Evolutionary conservation across 148 eudicot species (phyloP).

Genomic region (Oxyria digyna): DNA sequence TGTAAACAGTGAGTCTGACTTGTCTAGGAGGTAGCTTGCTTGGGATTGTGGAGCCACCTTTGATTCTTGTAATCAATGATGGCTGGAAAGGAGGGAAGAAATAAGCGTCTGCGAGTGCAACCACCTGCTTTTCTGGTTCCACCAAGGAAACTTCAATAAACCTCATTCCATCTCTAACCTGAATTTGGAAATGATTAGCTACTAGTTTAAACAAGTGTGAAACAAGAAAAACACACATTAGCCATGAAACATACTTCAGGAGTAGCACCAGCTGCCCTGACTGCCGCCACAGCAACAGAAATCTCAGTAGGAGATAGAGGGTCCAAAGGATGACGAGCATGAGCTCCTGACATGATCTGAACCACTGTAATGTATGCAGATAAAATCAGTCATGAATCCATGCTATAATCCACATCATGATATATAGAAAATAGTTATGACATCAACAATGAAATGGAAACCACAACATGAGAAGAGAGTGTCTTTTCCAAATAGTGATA

Average conservation of each 20-base stretch:
- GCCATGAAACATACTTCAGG: slow-evolving; percentile 36
- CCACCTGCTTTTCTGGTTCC: slow-evolving; percentile 51
- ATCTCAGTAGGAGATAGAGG: slow-evolving; percentile 60
- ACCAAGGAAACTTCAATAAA: slow-evolving; percentile 47
- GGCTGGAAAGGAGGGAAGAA: slow-evolving; percentile 64
- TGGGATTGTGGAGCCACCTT: slow-evolving; percentile 44
- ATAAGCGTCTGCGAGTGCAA: slow-evolving; percentile 62
- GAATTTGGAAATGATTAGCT: slow-evolving; percentile 7
- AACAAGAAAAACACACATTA: not conserved
- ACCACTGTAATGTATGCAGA: slow-evolving; percentile 16
- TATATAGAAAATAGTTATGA: not conserved
- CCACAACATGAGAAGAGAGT: not conserved
- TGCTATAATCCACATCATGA: not conserved
- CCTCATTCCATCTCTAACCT: slow-evolving; percentile 59
- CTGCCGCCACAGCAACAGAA: slow-evolving; percentile 58
- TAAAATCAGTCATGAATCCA: not conserved
- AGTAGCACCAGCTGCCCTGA: slow-evolving; percentile 70
- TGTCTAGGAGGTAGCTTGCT: slow-evolving; percentile 51
- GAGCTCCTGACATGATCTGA: slow-evolving; percentile 41
- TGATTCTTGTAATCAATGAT: slow-evolving; percentile 41
- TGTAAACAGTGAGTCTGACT: slow-evolving; percentile 53
- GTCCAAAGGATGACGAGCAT: slow-evolving; percentile 57
- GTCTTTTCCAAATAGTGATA: not conserved
- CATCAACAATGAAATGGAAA: not conserved
- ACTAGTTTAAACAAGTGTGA: not conserved